Base-by-base conservation (phyloP, 1,284 basidiomycete genomes). In the Boletellus dicymbophilus region DNA sequence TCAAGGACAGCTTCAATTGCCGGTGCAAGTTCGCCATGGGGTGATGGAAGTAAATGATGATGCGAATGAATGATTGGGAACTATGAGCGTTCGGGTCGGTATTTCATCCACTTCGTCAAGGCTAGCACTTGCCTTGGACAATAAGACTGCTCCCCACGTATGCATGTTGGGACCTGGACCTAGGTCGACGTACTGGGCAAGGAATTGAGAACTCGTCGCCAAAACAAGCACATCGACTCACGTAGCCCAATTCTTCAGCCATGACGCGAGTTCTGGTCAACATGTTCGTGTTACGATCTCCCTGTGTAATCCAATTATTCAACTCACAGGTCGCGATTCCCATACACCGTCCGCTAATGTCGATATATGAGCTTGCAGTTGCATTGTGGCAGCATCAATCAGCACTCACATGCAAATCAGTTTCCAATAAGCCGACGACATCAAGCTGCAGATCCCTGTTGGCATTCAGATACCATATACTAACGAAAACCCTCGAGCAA, bases 21-120 rank as follows among this genome's bases (percentile, higher is more conserved):
- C 0, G 95, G 95, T 0, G 95, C 95, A 16, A 98, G 82, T 69
- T 98, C 95, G 16, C 93, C 89, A 46, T 79, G 71, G 6, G 95
- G 95, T 2, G 93, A 95, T 0, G 95, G 94, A 22, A 97, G 78
- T 4, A 97, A 78, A 65, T 96, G 91, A 63, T 97, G 94, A 6
- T 85, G 89, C 4, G 91, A 90, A 61, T 88, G 88, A 61, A 97
- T 77, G 66, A 98, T 97, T 1, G 95, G 94, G 72, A 93, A 97
- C 83, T 90, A 52, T 20, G n/a, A 38, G 6, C 7, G 39, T n/a
- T 16, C 18, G n/a, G 16, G 28, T 60, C 33, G 56, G 25, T 18
- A 37, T 46, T 37, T 22, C 16, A 9, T 21, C 11, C 16, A 18
- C 12, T 18, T 2, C 6, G 10, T 27, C 18, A 3, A 45, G 10